These are phyloP conservation scores for Grifola frondosa DNA, from an alignment of 1,284 basidiomycete species.

Conservation along the genomic window DNA sequence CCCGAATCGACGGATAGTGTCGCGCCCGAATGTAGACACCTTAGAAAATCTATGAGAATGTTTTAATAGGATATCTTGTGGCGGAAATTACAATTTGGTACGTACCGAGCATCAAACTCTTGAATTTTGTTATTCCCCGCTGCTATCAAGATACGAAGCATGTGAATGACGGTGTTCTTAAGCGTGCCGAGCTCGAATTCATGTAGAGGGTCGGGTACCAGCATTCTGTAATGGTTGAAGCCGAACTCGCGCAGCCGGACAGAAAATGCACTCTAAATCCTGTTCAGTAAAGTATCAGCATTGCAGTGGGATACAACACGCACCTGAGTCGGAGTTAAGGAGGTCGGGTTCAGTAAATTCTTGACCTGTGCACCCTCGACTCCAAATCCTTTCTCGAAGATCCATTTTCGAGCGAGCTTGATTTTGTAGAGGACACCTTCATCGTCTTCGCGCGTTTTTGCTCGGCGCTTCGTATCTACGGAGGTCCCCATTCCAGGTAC, in stretches of 20 bases:
- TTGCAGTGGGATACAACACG: background rate
- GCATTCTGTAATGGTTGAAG: conserved; percentile 30
- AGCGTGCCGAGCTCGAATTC: conserved; percentile 40
- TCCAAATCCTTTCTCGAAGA: conserved; percentile 14
- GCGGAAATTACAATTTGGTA: background rate
- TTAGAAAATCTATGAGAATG: conserved; percentile 20
- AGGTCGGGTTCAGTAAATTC: conserved; percentile 9
- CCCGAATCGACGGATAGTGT: conserved; percentile 26
- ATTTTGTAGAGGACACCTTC: conserved; percentile 1
- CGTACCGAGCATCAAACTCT: conserved; percentile 19
- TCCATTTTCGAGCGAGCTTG: conserved; percentile 7
- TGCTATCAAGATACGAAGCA: conserved; percentile 11
- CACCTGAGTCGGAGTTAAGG: conserved; percentile 8
- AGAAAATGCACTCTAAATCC: conserved; percentile 29
- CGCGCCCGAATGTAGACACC: conserved; percentile 27
- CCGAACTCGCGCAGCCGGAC: conserved; percentile 10
- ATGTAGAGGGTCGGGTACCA: conserved; percentile 38
- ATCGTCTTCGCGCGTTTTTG: conserved; percentile 6
- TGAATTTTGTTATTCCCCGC: conserved; percentile 2
- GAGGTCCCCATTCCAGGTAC: conserved; percentile 3
- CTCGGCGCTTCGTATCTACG: conserved; percentile 2
- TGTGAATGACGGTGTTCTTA: conserved; percentile 15
- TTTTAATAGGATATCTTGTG: conserved; percentile 4
- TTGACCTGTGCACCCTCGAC: conserved; percentile 7
- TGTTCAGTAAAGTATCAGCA: background rate